Evolutionary conservation across 257 asterid species (phyloP).

Genomic region (Ocimum tenuiflorum): DNA sequence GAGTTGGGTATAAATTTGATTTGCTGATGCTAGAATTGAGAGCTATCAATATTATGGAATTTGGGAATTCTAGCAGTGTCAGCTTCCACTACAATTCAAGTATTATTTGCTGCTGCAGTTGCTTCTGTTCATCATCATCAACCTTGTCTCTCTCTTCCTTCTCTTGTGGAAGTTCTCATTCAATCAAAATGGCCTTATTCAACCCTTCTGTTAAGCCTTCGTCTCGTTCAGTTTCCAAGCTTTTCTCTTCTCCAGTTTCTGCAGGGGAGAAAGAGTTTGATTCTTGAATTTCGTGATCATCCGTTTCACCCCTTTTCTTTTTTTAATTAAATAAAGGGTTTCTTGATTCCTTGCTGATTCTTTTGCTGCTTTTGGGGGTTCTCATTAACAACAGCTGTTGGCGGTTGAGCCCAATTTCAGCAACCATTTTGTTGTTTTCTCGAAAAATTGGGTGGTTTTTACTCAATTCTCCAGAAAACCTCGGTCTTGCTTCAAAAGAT

Average conservation of each 20-base stretch:
- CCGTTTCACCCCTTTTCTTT: background rate
- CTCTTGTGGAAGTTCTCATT: slow-evolving; percentile 34
- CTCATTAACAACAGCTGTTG: slow-evolving; percentile 20
- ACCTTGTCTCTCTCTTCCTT: slow-evolving; percentile 42
- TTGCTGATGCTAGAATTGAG: slow-evolving; percentile 17
- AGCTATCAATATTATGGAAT: slow-evolving; percentile 22
- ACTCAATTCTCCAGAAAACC: slow-evolving; percentile 24
- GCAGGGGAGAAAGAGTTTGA: slow-evolving; percentile 28
- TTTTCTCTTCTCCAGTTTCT: slow-evolving; percentile 24
- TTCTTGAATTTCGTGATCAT: slow-evolving; percentile 23
- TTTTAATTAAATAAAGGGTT: background rate
- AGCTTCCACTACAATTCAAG: slow-evolving; percentile 38
- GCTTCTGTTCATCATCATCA: slow-evolving; percentile 32
- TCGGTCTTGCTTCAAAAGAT: slow-evolving; percentile 17
- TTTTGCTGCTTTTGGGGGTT: slow-evolving; percentile 30
- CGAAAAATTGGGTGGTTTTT: slow-evolving; percentile 12
- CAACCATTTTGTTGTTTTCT: slow-evolving; percentile 39
- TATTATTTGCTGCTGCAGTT: slow-evolving; percentile 28
- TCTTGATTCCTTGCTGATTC: background rate
- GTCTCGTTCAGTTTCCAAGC: slow-evolving; percentile 27
- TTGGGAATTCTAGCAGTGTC: slow-evolving; percentile 30
- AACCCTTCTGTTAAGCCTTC: slow-evolving; percentile 23
- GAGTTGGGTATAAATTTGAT: slow-evolving; percentile 20
- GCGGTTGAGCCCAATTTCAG: slow-evolving; percentile 23
- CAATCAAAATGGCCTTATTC: slow-evolving; percentile 36